These are phyloP conservation scores for Diplogelasinospora grovesii DNA, from an alignment of 495 filamentous ascomycete genomes.

Conservation along the genomic window DNA sequence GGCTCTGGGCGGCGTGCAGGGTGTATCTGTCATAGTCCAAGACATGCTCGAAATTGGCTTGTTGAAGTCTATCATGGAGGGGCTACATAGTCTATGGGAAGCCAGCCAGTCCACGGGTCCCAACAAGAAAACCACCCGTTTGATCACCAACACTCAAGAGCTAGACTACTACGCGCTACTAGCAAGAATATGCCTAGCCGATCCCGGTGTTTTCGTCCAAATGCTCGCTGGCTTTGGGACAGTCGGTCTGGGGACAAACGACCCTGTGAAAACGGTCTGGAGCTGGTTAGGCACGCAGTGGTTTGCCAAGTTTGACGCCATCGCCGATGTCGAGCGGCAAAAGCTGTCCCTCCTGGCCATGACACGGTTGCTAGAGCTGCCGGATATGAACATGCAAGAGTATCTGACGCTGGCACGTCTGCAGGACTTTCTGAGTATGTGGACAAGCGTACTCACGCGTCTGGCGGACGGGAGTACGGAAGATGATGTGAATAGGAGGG, in stretches of 20 bases:
- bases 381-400: constrained; percentile 43
- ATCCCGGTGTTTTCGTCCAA: constrained; percentile 57
- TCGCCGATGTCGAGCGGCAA: constrained; percentile 62
- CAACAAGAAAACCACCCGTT: constrained; percentile 50
- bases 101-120: constrained; percentile 73
- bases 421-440: constrained; percentile 50
- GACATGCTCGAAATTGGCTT: constrained; percentile 65
- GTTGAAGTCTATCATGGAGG: constrained; percentile 58
- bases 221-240: constrained; percentile 42
- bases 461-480: constrained; percentile 20
- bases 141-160: constrained; percentile 64
- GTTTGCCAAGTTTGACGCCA: constrained; percentile 81
- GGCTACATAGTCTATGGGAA: constrained; percentile 63
- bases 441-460: constrained; percentile 41
- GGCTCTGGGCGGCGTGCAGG: constrained; percentile 58
- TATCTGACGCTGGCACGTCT: constrained; percentile 38
- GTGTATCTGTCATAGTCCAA: constrained; percentile 56
- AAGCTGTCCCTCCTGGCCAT: constrained; percentile 80
- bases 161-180: constrained; percentile 85
- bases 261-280: constrained; percentile 41
- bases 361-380: constrained; percentile 68
- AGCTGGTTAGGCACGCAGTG: constrained; percentile 80
- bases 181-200: constrained; percentile 66
- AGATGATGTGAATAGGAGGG: constrained; percentile 16
- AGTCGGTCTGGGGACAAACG: too few species aligned